Percentiles rank a stretch among this genome's conserved stretches.
phyloP scores from a whole-genome alignment of 129 eudicot genomes.

The Mikania micrantha region DNA sequence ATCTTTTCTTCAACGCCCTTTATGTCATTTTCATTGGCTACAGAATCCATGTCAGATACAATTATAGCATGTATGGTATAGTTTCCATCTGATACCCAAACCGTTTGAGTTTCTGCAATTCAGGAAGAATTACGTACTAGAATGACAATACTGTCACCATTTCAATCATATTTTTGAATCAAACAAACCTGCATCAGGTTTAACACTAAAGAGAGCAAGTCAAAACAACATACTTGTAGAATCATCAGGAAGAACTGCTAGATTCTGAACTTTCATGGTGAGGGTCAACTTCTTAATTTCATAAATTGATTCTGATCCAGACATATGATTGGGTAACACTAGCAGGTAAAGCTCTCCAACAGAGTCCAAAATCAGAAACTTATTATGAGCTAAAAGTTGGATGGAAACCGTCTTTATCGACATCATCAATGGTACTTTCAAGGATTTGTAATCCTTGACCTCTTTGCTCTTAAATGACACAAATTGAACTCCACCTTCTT shows the following conservation, averaged over 20 bases:
- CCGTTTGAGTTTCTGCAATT: slow-evolving; percentile 54
- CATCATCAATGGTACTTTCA: slow-evolving; percentile 21
- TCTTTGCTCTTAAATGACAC: slow-evolving; percentile 49
- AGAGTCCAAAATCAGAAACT: slow-evolving; percentile 71
- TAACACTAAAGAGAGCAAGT: neutral
- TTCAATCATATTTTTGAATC: neutral
- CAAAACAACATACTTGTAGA: slow-evolving; percentile 41
- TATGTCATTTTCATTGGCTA: slow-evolving; percentile 32
- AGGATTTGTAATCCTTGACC: slow-evolving; percentile 22
- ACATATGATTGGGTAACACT: slow-evolving; percentile 33
- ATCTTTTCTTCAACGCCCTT: slow-evolving; percentile 33
- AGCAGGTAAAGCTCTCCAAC: slow-evolving; percentile 60
- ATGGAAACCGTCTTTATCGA: slow-evolving; percentile 58
- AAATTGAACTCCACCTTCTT: slow-evolving; percentile 53
- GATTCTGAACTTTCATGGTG: slow-evolving; percentile 53
- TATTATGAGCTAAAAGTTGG: slow-evolving; percentile 53
- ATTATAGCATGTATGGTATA: slow-evolving; percentile 55
- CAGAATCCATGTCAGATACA: slow-evolving; percentile 42
- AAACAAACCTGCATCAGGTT: neutral
- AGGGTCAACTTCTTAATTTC: slow-evolving; percentile 52
- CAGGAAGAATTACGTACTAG: slow-evolving; percentile 15
- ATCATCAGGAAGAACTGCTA: slow-evolving; percentile 64
- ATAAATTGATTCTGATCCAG: slow-evolving; percentile 40
- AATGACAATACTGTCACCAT: slow-evolving; percentile 12
- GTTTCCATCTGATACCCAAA: slow-evolving; percentile 87